phyloP scores from a whole-genome alignment of 495 filamentous ascomycete genomes.

The Xylaria grammica region DNA sequence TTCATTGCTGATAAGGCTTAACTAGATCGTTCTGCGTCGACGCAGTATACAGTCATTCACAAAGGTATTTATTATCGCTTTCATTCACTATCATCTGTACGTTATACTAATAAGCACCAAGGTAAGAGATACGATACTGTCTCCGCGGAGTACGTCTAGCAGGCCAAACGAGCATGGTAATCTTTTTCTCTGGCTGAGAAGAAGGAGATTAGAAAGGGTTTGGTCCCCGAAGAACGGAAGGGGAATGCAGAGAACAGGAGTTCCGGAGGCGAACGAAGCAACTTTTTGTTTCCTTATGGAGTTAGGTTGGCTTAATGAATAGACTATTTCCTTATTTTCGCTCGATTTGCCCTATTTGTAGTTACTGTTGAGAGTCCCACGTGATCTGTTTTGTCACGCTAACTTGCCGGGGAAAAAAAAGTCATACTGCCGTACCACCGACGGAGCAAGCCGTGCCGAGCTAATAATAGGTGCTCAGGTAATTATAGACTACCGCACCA shows the following conservation, averaged over 20 bases:
- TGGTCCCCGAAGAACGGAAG: too few relatives aligned
- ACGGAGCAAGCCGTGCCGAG: too few relatives aligned
- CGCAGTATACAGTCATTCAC: neutral
- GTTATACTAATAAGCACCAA: neutral
- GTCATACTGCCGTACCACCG: too few relatives aligned
- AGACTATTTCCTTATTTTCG: neutral
- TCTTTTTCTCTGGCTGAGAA: neutral
- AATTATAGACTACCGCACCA: too few relatives aligned
- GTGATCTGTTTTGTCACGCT: too few relatives aligned
- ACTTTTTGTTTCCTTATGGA: neutral
- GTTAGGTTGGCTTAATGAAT: neutral
- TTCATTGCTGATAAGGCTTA: neutral
- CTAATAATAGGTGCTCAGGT: too few relatives aligned
- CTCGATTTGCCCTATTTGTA: too few relatives aligned
- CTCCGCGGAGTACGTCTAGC: neutral
- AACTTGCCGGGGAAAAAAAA: too few relatives aligned
- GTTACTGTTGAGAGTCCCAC: too few relatives aligned
- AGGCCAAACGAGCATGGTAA: neutral
- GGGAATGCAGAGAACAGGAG: too few relatives aligned
- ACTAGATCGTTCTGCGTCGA: conserved; percentile 7
- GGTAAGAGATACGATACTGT: conserved; percentile 6
- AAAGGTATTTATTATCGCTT: neutral
- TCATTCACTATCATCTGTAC: neutral
- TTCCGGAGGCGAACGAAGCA: too few relatives aligned
- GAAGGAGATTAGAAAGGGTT: too few relatives aligned